Conservation (phyloP, 257 asterid genomes). For the Lavandula angustifolia region DNA sequence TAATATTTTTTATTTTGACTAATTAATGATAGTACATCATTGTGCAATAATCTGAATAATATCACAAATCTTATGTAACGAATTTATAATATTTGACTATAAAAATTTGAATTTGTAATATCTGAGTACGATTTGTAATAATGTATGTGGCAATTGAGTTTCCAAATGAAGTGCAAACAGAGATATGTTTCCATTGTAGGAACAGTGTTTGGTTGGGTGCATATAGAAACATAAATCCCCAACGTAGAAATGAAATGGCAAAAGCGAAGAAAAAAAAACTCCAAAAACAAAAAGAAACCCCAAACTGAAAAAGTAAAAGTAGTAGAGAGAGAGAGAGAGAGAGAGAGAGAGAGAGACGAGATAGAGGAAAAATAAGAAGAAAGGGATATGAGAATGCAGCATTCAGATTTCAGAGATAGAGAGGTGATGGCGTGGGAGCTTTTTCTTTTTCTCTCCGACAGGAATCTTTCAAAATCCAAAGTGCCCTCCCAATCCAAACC, state of each 20-base stretch:
- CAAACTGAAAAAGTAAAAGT: conserved; percentile 26
- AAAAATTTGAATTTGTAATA: background rate
- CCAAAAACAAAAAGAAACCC: conserved; percentile 22
- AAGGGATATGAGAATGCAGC: conserved; percentile 60
- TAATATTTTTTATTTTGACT: too few relatives aligned
- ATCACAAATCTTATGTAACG: too few relatives aligned
- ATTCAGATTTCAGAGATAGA: conserved; percentile 35
- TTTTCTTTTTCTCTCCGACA: conserved; percentile 65
- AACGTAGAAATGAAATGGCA: conserved; percentile 31
- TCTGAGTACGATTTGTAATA: background rate
- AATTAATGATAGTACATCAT: too few relatives aligned
- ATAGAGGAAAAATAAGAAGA: too few relatives aligned
- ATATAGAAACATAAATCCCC: conserved; percentile 28
- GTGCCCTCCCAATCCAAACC: conserved; percentile 23
- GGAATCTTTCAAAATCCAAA: conserved; percentile 74
- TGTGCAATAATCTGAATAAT: too few relatives aligned
- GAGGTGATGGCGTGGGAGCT: conserved; percentile 57
- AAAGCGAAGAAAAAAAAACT: conserved; percentile 34
- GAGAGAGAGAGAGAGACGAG: conserved; percentile 7
- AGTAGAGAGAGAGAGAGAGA: conserved; percentile 4
- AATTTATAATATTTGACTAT: too few relatives aligned
- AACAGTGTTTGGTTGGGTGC: conserved; percentile 32
- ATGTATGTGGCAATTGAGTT: background rate
- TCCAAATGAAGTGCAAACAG: conserved; percentile 22
- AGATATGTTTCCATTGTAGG: conserved; percentile 37